Evolutionary conservation across 225 moss, liverwort and hornwort genomes (phyloP).

Genomic region (Bryum argenteum): DNA sequence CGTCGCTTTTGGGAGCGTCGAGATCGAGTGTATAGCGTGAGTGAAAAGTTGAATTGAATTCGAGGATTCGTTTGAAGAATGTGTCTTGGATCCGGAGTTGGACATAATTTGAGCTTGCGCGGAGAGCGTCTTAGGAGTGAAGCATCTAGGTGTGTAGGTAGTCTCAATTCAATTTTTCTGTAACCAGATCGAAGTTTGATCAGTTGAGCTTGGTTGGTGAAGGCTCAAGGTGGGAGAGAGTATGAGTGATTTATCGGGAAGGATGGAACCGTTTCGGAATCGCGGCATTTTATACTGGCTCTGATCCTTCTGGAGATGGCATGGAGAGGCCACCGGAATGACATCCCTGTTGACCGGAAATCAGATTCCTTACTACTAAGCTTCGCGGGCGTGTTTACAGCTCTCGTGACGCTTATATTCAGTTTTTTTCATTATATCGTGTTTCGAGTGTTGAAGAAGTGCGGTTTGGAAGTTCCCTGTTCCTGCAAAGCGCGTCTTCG

Average conservation of each 20-base stretch:
- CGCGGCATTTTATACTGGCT: constrained; percentile 3
- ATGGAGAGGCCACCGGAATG: constrained; percentile 45
- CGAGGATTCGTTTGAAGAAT: too few species aligned
- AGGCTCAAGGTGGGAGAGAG: not conserved
- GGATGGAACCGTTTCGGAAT: constrained; percentile 28
- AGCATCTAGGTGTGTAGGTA: not conserved
- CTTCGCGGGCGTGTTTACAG: constrained; percentile 40
- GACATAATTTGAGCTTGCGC: not conserved
- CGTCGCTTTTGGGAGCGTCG: not conserved
- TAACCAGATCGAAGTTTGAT: constrained; percentile 10
- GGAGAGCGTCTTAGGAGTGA: not conserved
- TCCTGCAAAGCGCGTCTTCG: constrained; percentile 27
- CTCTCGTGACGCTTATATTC: constrained; percentile 34
- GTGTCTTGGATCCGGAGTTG: not conserved
- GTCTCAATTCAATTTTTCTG: not conserved
- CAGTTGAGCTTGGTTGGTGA: constrained; percentile 14
- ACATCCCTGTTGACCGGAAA: constrained; percentile 30
- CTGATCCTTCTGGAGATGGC: constrained; percentile 46
- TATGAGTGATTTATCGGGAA: constrained; percentile 7
- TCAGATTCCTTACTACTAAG: constrained; percentile 26
- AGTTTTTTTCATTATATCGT: constrained; percentile 39
- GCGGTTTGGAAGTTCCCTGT: constrained; percentile 38
- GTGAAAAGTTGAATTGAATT: not conserved
- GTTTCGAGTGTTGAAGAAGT: constrained; percentile 37
- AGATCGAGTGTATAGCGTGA: not conserved